A percentile compares a stretch with the other conserved stretches of the same genome.
Evolutionary conservation across 2,329 filamentous ascomycete species (phyloP).

Genomic region (Aspergillus pseudonomiae): DNA sequence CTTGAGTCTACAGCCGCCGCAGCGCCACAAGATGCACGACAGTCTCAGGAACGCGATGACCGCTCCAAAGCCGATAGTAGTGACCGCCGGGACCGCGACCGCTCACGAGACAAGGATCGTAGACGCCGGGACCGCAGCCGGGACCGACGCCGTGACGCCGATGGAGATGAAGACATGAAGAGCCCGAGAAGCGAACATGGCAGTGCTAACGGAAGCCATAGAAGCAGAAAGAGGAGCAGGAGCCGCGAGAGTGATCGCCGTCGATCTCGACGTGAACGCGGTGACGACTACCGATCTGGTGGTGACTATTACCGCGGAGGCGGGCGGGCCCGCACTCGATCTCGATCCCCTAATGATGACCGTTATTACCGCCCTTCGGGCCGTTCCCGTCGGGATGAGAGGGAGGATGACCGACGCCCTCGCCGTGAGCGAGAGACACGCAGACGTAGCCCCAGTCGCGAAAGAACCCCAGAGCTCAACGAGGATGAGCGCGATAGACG

Average conservation of each 20-base stretch:
- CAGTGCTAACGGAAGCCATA: conserved; percentile 69
- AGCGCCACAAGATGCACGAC: conserved; percentile 35
- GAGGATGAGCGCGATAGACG: conserved; percentile 96
- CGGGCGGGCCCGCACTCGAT: conserved; percentile 68
- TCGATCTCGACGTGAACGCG: conserved; percentile 71
- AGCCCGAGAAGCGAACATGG: conserved; percentile 75
- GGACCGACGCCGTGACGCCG: conserved; percentile 53
- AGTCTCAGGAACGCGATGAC: conserved; percentile 59
- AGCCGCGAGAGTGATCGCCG: conserved; percentile 76
- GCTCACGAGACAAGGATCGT: conserved; percentile 61
- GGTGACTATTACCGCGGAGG: conserved; percentile 73
- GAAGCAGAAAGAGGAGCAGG: conserved; percentile 78
- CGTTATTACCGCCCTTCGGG: conserved; percentile 56
- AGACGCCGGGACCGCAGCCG: conserved; percentile 64
- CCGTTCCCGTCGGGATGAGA: conserved; percentile 53
- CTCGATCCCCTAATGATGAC: conserved; percentile 69
- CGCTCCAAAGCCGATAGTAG: conserved; percentile 59
- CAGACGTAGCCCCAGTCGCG: conserved; percentile 47
- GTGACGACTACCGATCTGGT: conserved; percentile 54
- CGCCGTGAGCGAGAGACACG: conserved; percentile 56
- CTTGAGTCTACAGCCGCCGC: conserved; percentile 80
- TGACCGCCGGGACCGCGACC: conserved; percentile 60
- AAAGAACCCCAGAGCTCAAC: conserved; percentile 69
- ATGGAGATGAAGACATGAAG: conserved; percentile 61
- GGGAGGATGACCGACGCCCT: conserved; percentile 49